Conservation (phyloP, 2,329 filamentous ascomycete species). For the Beauveria sp. region DNA sequence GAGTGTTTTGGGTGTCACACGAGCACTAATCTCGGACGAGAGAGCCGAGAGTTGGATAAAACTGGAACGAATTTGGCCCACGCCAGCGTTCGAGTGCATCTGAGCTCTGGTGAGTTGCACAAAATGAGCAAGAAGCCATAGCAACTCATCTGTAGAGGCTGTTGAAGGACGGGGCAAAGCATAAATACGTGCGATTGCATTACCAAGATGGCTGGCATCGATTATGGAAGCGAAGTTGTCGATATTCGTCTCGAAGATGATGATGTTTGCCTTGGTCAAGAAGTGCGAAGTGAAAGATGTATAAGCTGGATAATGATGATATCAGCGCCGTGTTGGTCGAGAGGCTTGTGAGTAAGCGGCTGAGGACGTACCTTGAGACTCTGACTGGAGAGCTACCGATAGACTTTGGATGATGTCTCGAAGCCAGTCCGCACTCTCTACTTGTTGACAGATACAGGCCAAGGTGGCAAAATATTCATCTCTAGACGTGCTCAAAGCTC, state of each 20-base stretch:
- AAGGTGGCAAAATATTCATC: not conserved
- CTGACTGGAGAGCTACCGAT: not conserved
- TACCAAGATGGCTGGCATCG: conserved; percentile 32
- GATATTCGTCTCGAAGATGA: conserved; percentile 34
- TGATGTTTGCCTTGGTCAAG: conserved; percentile 28
- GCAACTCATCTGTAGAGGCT: conserved; percentile 30
- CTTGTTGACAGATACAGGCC: not conserved
- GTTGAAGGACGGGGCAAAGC: conserved; percentile 17
- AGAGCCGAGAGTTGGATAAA: conserved; percentile 47
- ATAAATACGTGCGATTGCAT: conserved; percentile 32
- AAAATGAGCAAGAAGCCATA: conserved; percentile 63
- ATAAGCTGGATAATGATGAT: conserved; percentile 20
- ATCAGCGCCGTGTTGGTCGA: not conserved
- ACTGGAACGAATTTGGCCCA: conserved; percentile 41
- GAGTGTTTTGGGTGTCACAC: conserved; percentile 24
- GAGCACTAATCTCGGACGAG: conserved; percentile 42
- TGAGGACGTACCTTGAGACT: not conserved
- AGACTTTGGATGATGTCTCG: not conserved
- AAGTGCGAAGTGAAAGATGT: conserved; percentile 31
- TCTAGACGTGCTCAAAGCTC: not conserved
- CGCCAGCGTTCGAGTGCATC: conserved; percentile 25
- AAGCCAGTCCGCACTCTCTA: not conserved
- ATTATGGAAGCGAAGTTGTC: conserved; percentile 28
- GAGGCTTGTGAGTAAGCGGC: not conserved
- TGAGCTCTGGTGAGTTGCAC: conserved; percentile 45